Evolutionary conservation across 352 stramenopile genomes (phyloP).

Genomic region (Phytopythium sindhum): DNA sequence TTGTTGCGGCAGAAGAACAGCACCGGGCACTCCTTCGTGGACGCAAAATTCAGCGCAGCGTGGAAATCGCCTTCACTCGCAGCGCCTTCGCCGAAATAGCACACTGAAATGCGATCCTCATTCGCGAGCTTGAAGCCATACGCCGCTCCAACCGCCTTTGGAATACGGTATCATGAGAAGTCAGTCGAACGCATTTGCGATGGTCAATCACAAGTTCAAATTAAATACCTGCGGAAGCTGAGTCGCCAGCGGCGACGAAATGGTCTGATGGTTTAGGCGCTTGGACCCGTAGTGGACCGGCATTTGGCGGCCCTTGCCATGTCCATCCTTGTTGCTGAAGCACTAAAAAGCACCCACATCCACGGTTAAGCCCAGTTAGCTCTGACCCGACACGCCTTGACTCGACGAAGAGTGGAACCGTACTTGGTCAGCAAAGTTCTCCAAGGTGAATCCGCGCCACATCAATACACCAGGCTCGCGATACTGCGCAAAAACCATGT

Average conservation of each 20-base stretch:
- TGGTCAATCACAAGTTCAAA: not conserved
- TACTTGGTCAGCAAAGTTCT: slow-evolving; percentile 96
- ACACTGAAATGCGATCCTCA: slow-evolving; percentile 89
- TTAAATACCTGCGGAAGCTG: slow-evolving; percentile 91
- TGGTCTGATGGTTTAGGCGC: slow-evolving; percentile 96
- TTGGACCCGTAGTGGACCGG: slow-evolving; percentile 97
- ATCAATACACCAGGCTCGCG: slow-evolving; percentile 96
- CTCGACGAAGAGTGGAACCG: not conserved
- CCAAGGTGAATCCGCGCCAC: slow-evolving; percentile 96
- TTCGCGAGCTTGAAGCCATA: slow-evolving; percentile 96
- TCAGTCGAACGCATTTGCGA: not conserved
- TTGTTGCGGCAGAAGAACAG: slow-evolving; percentile 99
- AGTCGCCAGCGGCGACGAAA: slow-evolving; percentile 96
- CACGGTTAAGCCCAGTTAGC: slow-evolving; percentile 29
- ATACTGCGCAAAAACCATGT: slow-evolving; percentile 98
- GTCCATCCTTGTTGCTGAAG: slow-evolving; percentile 95
- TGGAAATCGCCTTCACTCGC: slow-evolving; percentile 98
- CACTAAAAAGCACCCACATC: slow-evolving; percentile 44
- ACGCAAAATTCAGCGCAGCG: slow-evolving; percentile 95
- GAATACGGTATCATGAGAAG: not conserved
- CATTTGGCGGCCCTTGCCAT: slow-evolving; percentile 97
- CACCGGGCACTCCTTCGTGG: slow-evolving; percentile 94
- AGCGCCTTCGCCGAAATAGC: slow-evolving; percentile 97
- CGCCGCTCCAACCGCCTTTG: slow-evolving; percentile 92
- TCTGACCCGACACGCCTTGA: slow-evolving; percentile 28